Evolutionary conservation across 495 filamentous ascomycete species (phyloP).

Genomic region (Penicillium tannophilum): DNA sequence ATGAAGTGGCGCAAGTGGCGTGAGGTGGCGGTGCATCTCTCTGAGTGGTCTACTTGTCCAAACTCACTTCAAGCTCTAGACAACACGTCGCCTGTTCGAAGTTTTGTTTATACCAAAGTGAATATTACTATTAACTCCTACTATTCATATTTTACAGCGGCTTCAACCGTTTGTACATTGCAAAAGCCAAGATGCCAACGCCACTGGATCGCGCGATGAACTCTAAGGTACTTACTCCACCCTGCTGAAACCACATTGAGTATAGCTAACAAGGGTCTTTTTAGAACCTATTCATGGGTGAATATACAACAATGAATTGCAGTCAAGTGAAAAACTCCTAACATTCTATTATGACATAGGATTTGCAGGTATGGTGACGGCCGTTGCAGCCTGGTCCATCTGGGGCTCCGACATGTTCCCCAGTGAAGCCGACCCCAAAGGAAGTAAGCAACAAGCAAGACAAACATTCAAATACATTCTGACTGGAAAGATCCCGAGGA

Average conservation of each 20-base stretch:
- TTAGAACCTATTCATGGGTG: conserved; percentile 64
- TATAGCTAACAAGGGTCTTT: conserved; percentile 11
- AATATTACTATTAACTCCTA: neutral
- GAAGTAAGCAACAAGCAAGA: conserved; percentile 48
- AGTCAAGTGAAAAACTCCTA: conserved; percentile 9
- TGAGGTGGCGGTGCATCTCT: conserved; percentile 17
- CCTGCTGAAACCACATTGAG: neutral
- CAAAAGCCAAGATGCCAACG: conserved; percentile 58
- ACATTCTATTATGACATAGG: conserved; percentile 27
- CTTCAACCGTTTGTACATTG: neutral
- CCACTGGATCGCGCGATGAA: conserved; percentile 75
- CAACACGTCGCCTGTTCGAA: conserved; percentile 9
- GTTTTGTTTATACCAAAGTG: neutral
- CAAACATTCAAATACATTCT: conserved; percentile 9
- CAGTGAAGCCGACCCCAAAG: conserved; percentile 68
- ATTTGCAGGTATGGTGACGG: conserved; percentile 82
- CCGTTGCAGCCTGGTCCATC: conserved; percentile 80
- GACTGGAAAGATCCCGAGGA: conserved; percentile 57
- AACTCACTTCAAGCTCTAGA: conserved; percentile 2
- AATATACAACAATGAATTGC: conserved; percentile 1
- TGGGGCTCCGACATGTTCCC: conserved; percentile 84
- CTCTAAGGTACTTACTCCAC: conserved; percentile 62
- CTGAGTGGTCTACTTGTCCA: conserved; percentile 14
- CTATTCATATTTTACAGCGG: neutral
- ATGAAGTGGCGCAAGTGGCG: conserved; percentile 16